Evolutionary conservation across 352 stramenopile genomes (phyloP), one percentile per base, ranked within the genome.

Genomic region (Phytophthora litchii): DNA sequence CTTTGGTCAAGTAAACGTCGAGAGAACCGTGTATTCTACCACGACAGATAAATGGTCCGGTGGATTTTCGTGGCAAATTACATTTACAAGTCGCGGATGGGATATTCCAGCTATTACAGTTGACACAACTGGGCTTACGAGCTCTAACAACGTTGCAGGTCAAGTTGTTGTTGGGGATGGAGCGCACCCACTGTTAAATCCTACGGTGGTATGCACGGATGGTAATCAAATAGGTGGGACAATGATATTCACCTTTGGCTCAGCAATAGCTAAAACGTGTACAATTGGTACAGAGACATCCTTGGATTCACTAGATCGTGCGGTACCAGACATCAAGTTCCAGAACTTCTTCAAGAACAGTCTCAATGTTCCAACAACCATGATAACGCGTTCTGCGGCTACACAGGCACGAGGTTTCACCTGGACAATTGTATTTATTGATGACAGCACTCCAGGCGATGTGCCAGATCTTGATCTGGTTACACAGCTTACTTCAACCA

Each of bases 1-100:
- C 4, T 98, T 97, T 72, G 94, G 95, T 1, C 72, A 68, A 1
- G 84, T 98, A 1, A 66, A 34, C 4, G 92, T 98, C 0, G 77
- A 69, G 16, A 78, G 95, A 10, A 71, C 67, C 0, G 72, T 86
- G 27, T 98, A 89, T 61, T 83, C 85, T 23, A 68, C 88, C 6
- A 80, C 88, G 6, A 76, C 55, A 1, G 80, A 83, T 50, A 90
- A 97, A 43, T 99, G 94, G 94, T 97, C 88, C 4, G 96, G 96
- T 17, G 91, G 92, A 7, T 98, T 97, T 57, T 85, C 84, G 20
- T 99, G 95, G 95, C 82, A 86, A 21, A 92, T 99, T 54, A 97
- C 93, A 17, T 99, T 98, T 42, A 80, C 75, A 7, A 86, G 65
- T 34, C 78, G 87, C 14, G 76, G 83, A 0, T 83, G 90, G 66